Evolutionary conservation across 2,329 filamentous ascomycete genomes (phyloP).

Genomic region (Didymella pomorum): DNA sequence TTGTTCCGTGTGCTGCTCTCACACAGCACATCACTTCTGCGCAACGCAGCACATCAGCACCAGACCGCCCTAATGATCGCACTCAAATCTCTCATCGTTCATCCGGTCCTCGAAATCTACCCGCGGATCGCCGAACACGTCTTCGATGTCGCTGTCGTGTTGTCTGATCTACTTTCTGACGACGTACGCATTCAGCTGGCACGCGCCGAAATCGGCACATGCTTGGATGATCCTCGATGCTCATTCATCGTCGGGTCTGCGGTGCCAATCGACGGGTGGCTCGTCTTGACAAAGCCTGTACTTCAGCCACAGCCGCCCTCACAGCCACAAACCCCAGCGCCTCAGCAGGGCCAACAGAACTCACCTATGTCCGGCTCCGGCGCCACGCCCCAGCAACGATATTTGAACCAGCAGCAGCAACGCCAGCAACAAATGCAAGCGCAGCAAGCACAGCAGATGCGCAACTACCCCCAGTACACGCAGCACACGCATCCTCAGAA

Average conservation of each 20-base stretch:
- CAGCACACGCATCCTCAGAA: slow-evolving; percentile 38
- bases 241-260: slow-evolving; percentile 52
- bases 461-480: slow-evolving; percentile 36
- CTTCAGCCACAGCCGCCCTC: slow-evolving; percentile 24
- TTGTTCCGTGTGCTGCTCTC: slow-evolving; percentile 53
- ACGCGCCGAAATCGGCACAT: slow-evolving; percentile 36
- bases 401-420: slow-evolving; percentile 37
- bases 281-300: slow-evolving; percentile 50
- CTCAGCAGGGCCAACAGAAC: slow-evolving; percentile 29
- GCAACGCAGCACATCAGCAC: slow-evolving; percentile 40
- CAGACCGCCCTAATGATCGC: slow-evolving; percentile 43
- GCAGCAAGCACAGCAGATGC: slow-evolving; percentile 38
- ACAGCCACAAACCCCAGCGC: slow-evolving; percentile 27
- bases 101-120: slow-evolving; percentile 49
- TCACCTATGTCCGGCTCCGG: slow-evolving; percentile 31
- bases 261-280: slow-evolving; percentile 52
- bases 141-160: slow-evolving; percentile 54
- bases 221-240: slow-evolving; percentile 46
- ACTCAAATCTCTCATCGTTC: slow-evolving; percentile 50
- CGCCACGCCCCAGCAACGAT: slow-evolving; percentile 38
- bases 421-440: slow-evolving; percentile 37
- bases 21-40: slow-evolving; percentile 41
- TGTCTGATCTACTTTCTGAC: slow-evolving; percentile 54
- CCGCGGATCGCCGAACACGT: slow-evolving; percentile 51
- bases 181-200: slow-evolving; percentile 48